A percentile compares a stretch with the other conserved stretches of the same genome.
Conservation (phyloP, 345 rosid genomes). For the Anastatica hierochuntica region DNA sequence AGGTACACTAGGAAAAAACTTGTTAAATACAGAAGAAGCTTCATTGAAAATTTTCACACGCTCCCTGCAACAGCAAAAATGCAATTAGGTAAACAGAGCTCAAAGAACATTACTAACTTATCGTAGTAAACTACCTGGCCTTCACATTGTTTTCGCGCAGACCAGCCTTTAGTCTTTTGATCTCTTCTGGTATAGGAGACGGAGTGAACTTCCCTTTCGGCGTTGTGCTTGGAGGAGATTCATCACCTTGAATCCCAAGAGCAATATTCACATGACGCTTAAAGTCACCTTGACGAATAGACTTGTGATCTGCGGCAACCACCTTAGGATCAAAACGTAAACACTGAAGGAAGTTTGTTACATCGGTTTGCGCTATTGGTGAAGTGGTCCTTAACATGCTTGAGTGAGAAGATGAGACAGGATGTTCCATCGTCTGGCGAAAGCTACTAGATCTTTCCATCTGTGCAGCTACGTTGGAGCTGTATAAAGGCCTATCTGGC, state of each 20-base stretch:
- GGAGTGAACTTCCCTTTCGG: constrained; percentile 49
- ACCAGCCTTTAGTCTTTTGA: constrained; percentile 58
- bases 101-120: constrained; percentile 11
- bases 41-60: constrained; percentile 64
- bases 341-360: constrained; percentile 61
- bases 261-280: constrained; percentile 59
- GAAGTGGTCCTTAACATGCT: constrained; percentile 57
- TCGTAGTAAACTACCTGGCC: constrained; percentile 67
- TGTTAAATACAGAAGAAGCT: constrained; percentile 72
- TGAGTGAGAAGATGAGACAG: constrained; percentile 58
- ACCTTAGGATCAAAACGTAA: constrained; percentile 66
- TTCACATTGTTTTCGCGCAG: constrained; percentile 57
- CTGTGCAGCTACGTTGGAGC: constrained; percentile 63
- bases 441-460: constrained; percentile 86
- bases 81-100: constrained; percentile 27
- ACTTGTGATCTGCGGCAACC: constrained; percentile 67
- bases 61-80: constrained; percentile 49
- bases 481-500: constrained; percentile 72
- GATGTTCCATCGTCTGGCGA: constrained; percentile 67
- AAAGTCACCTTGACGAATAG: constrained; percentile 63
- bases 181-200: constrained; percentile 59
- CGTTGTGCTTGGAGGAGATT: constrained; percentile 46
- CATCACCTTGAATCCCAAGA: constrained; percentile 68
- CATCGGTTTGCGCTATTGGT: constrained; percentile 52
- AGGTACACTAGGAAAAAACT: constrained; percentile 58